A percentile compares a stretch with the other conserved stretches of the same genome.
phyloP scores from a whole-genome alignment of 306 rosid species.

The Casuarina cunninghamiana region DNA sequence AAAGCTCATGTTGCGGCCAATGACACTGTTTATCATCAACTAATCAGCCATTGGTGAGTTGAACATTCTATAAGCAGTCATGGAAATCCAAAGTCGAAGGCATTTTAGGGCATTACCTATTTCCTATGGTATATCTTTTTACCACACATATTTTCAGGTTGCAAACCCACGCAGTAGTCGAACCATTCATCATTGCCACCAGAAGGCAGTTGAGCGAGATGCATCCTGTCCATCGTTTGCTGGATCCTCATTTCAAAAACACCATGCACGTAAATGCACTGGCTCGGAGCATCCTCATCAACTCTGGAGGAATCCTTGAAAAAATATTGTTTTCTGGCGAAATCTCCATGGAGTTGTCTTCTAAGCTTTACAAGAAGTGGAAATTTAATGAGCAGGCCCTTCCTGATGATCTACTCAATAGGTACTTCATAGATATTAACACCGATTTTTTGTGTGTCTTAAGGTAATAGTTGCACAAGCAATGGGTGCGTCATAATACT shows the following conservation, averaged over 20 bases:
- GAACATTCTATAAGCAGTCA: constrained; percentile 18
- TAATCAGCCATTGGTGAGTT: constrained; percentile 74
- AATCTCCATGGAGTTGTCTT: constrained; percentile 62
- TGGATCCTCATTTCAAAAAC: constrained; percentile 77
- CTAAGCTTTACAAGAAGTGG: constrained; percentile 72
- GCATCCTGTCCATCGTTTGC: constrained; percentile 67
- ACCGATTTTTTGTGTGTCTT: not conserved
- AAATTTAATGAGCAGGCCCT: constrained; percentile 67
- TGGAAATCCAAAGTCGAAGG: not conserved
- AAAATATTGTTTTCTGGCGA: constrained; percentile 55
- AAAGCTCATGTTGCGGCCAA: constrained; percentile 76
- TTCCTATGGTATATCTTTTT: not conserved
- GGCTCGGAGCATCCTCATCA: constrained; percentile 45
- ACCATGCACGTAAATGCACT: constrained; percentile 69
- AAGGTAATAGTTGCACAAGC: not conserved
- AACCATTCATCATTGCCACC: constrained; percentile 84
- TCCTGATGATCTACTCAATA: constrained; percentile 68
- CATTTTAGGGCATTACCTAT: not conserved
- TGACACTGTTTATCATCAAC: constrained; percentile 61
- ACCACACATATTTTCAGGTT: constrained; percentile 40
- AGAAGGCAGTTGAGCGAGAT: constrained; percentile 68
- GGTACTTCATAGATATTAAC: constrained; percentile 33
- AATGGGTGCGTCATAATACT: not conserved
- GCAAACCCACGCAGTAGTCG: constrained; percentile 69
- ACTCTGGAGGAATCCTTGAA: constrained; percentile 66